Percentiles rank a stretch among this genome's conserved stretches.
Evolutionary conservation across 1,284 basidiomycete genomes (phyloP).

Genomic region (Ustilago tritici): DNA sequence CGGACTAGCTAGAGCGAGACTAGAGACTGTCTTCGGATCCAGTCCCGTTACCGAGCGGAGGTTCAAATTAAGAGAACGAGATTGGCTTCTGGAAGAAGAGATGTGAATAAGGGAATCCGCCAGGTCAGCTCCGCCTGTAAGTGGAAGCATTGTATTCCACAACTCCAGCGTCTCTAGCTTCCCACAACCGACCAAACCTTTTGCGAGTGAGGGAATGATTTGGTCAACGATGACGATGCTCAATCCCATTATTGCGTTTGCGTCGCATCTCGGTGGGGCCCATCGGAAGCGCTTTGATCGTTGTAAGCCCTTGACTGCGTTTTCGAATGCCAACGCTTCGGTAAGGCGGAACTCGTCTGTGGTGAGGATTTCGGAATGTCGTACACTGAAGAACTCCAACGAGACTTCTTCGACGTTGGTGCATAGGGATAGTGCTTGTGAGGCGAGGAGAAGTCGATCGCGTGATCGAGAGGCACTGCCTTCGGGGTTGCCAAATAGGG

Average conservation of each 20-base stretch:
- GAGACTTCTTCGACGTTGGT: constrained; percentile 17
- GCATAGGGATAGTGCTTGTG: constrained; percentile 16
- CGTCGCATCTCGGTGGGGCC: constrained; percentile 33
- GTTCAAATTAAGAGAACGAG: constrained; percentile 5
- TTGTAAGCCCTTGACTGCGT: constrained; percentile 4
- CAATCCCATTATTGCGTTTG: constrained; percentile 31
- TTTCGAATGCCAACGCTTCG: constrained; percentile 20
- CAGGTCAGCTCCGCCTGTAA: constrained; percentile 16
- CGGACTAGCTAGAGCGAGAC: constrained; percentile 19
- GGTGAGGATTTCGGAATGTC: constrained; percentile 37
- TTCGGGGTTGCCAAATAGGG: not conserved
- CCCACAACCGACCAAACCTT: constrained; percentile 14
- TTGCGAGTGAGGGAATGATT: constrained; percentile 22
- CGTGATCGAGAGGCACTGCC: constrained; percentile 8
- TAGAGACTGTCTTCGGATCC: constrained; percentile 18
- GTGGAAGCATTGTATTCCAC: constrained; percentile 43
- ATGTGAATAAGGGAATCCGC: constrained; percentile 25
- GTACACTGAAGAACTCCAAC: constrained; percentile 40
- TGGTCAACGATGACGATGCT: constrained; percentile 47
- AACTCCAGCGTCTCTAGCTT: constrained; percentile 27
- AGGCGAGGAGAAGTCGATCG: constrained; percentile 27
- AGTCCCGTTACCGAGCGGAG: constrained; percentile 25
- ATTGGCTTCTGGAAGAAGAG: not conserved
- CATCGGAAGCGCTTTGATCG: constrained; percentile 18
- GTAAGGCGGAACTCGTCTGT: constrained; percentile 10